Evolutionary conservation across 2,329 filamentous ascomycete genomes (phyloP), one percentile per base, ranked within the genome.

Genomic region (Penicillium expansum): DNA sequence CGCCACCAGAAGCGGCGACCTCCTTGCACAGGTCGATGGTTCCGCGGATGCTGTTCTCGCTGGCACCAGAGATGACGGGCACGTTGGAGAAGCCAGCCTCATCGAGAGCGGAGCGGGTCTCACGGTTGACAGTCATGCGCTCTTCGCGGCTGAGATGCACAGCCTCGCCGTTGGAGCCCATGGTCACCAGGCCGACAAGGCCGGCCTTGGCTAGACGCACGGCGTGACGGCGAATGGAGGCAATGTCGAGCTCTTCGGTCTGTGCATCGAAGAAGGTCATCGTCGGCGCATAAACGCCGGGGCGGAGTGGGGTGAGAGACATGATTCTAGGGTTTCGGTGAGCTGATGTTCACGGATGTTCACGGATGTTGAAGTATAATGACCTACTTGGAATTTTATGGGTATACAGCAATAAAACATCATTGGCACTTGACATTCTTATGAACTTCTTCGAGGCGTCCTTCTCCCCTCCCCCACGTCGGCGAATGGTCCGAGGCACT

Each of bases 141-240:
- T 96, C 91, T 60, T 87, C 84, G 43, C 85, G 84, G 52, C 88
- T 90, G 68, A 92, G 87, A 79, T 96, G 91, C 55, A 91, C 88
- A 24, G 91, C 91, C 79, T 96, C 91, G 59, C 91, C 91, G 76
- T 95, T 96, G 65, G 91, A 95, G 60, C 92, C 91, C 88, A 94
- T 91, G 64, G 88, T 88, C 42, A 94, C 89, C 27, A 96, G 82
- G 35, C 91, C 91, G 47, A 87, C 89, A 11, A 96, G 84, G 9
- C 92, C 92, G 56, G 86, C 89, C 71, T 86, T 80, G 38, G 87
- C 88, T 47, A 96, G 85, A 47, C 91, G 87, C 64, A 90, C 85
- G 24, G 90, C 89, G 71, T 96, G 91, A 70, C 84, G 88, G 76
- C 90, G 89, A 77, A 94, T 90, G 58, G 84, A 83, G 35, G 88